Percentiles rank a stretch among this genome's conserved stretches.
phyloP scores from a whole-genome alignment of 2,329 filamentous ascomycete species.

The Fusarium vanettenii region DNA sequence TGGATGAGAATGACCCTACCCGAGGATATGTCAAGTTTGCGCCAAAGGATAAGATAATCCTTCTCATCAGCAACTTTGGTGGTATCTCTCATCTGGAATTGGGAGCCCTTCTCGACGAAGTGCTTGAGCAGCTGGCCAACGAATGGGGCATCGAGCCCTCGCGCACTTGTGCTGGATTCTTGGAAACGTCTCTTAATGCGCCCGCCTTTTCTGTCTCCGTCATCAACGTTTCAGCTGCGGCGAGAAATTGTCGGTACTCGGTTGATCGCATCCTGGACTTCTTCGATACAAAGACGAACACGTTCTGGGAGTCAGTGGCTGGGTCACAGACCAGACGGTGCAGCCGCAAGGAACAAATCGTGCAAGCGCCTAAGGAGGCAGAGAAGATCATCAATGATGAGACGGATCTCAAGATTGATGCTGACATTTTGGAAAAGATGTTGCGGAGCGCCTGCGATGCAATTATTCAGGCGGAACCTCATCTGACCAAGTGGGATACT shows the following conservation, averaged over 20 bases:
- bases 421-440: constrained; percentile 62
- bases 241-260: constrained; percentile 58
- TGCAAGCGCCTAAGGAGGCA: constrained; percentile 50
- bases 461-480: constrained; percentile 68
- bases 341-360: constrained; percentile 57
- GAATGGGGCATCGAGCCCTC: constrained; percentile 63
- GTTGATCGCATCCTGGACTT: constrained; percentile 68
- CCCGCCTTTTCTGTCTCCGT: constrained; percentile 77
- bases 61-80: constrained; percentile 70
- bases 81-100: constrained; percentile 69
- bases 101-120: constrained; percentile 64
- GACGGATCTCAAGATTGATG: constrained; percentile 63
- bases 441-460: constrained; percentile 65
- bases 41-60: constrained; percentile 60
- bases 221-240: constrained; percentile 66
- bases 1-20: constrained; percentile 66
- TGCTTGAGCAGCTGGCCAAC: constrained; percentile 60
- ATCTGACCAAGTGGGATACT: constrained; percentile 72
- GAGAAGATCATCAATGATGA: constrained; percentile 51
- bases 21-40: constrained; percentile 62
- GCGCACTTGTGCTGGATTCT: constrained; percentile 70
- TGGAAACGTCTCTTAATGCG: constrained; percentile 79
- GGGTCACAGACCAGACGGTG: constrained; percentile 55
- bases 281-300: constrained; percentile 73
- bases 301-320: constrained; percentile 64